Evolutionary conservation across 2,329 filamentous ascomycete genomes (phyloP).

Genomic region (Ophiosphaerella korrae): DNA sequence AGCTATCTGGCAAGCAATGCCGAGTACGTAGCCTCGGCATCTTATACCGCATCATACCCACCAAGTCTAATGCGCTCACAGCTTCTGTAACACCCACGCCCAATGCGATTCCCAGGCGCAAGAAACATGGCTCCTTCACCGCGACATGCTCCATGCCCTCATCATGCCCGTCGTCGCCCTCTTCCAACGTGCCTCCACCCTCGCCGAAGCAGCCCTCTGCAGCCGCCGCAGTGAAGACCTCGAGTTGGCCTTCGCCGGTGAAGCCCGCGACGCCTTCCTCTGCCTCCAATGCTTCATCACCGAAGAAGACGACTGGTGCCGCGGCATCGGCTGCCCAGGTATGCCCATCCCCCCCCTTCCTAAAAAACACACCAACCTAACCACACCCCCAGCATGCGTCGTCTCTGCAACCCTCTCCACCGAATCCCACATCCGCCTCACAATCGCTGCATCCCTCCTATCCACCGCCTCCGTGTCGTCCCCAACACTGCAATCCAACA

Average conservation of each 20-base stretch:
- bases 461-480: constrained; percentile 37
- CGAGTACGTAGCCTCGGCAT: constrained; percentile 40
- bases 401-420: constrained; percentile 52
- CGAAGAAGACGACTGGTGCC: constrained; percentile 64
- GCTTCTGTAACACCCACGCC: constrained; percentile 52
- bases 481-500: constrained; percentile 17
- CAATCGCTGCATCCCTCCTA: constrained; percentile 55
- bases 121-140: constrained; percentile 57
- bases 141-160: constrained; percentile 64
- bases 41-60: constrained; percentile 4
- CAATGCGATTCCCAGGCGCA: constrained; percentile 38
- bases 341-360: constrained; percentile 4
- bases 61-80: constrained; percentile 20
- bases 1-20: constrained; percentile 49
- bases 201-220: constrained; percentile 58
- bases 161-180: constrained; percentile 63
- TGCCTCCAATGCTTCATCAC: constrained; percentile 64
- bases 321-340: constrained; percentile 60
- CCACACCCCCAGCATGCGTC: constrained; percentile 45
- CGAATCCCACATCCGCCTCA: constrained; percentile 54
- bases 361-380: constrained; percentile 9
- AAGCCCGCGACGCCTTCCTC: constrained; percentile 62
- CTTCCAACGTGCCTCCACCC: constrained; percentile 59
- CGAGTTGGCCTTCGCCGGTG: constrained; percentile 62
- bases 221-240: constrained; percentile 57